A percentile compares a stretch with the other conserved stretches of the same genome.
Conservation (phyloP, 768 basidiomycete genomes). For the Pleurotus sapidus region DNA sequence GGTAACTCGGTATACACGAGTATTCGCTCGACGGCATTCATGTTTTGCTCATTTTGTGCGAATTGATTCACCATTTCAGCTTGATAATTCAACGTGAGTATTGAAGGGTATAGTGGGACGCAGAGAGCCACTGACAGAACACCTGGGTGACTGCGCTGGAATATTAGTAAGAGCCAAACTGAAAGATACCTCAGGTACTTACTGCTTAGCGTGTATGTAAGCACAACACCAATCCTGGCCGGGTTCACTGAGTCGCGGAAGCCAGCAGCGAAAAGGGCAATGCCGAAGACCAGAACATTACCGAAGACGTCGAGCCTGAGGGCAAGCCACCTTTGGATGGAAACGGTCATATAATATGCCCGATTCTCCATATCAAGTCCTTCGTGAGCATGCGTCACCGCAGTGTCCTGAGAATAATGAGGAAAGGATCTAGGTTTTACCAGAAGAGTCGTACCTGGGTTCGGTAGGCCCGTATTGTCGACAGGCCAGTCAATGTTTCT, state of each 20-base stretch:
- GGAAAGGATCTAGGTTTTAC: not conserved
- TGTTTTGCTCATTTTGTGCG: constrained; percentile 64
- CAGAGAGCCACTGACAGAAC: constrained; percentile 39
- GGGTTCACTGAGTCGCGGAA: constrained; percentile 55
- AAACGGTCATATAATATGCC: constrained; percentile 63
- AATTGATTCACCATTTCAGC: constrained; percentile 55
- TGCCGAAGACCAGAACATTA: constrained; percentile 66
- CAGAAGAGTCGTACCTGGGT: constrained; percentile 37
- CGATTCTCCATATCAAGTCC: constrained; percentile 59
- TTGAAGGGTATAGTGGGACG: not conserved
- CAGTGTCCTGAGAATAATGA: constrained; percentile 32
- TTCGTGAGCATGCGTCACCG: constrained; percentile 46
- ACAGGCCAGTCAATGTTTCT: constrained; percentile 64
- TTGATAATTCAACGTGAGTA: constrained; percentile 18
- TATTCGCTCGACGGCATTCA: constrained; percentile 72
- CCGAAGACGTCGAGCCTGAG: constrained; percentile 65
- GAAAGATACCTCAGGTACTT: constrained; percentile 17
- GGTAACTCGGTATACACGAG: constrained; percentile 65
- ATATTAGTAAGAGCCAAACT: not conserved
- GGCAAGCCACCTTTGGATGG: constrained; percentile 64
- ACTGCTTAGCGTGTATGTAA: constrained; percentile 55
- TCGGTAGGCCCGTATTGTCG: constrained; percentile 61
- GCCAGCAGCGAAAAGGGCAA: constrained; percentile 66
- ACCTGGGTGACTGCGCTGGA: constrained; percentile 41
- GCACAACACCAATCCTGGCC: constrained; percentile 58